Evolutionary conservation across 2,329 filamentous ascomycete genomes (phyloP), one percentile per base, ranked within the genome.

Genomic region (Microdochium nivale): DNA sequence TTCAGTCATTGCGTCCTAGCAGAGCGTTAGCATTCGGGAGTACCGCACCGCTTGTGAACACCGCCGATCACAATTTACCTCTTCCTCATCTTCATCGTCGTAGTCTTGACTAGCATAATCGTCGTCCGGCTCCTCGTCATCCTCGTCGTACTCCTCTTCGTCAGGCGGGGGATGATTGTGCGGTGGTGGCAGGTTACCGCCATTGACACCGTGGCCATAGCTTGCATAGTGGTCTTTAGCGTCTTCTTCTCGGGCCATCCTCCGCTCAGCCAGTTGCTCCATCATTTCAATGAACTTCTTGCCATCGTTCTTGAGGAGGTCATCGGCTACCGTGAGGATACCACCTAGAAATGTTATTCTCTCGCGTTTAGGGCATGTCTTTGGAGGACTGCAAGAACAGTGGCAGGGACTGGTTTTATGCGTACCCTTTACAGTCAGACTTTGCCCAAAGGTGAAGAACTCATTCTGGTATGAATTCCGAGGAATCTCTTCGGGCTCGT

Each of bases 221-320:
- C 80, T 78, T 52, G 84, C 76, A 64, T 84, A 76, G 60, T 80
- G 76, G 58, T 81, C 77, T 55, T 85, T 84, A 49, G 89, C 88
- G 66, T 96, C 90, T 71, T 94, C 91, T 74, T 97, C 92, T 60
- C 94, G 86, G 65, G 91, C 89, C 92, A 99, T 96, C 62, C 94
- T 84, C 62, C 92, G 88, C 73, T 99, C 94, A 35, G 94, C 94
- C 62, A 99, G 80, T 73, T 97, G 92, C 70, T 99, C 94, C 94
- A 99, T 99, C 94, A 99, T 99, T 69, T 99, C 94, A 70, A 99
- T 99, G 74, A 99, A 99, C 66, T 96, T 95, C 71, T 95, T 96
- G 63, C 94, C 94, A 70, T 99, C 94, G 71, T 99, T 99, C 71
- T 97, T 97, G 57, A 99, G 81, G 58, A 99, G 79, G 72, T 99